Percentiles rank a stretch among this genome's conserved stretches.
These are phyloP conservation scores for Noccaea bulbosa DNA, from an alignment of 345 rosid genomes.

Conservation along the genomic window DNA sequence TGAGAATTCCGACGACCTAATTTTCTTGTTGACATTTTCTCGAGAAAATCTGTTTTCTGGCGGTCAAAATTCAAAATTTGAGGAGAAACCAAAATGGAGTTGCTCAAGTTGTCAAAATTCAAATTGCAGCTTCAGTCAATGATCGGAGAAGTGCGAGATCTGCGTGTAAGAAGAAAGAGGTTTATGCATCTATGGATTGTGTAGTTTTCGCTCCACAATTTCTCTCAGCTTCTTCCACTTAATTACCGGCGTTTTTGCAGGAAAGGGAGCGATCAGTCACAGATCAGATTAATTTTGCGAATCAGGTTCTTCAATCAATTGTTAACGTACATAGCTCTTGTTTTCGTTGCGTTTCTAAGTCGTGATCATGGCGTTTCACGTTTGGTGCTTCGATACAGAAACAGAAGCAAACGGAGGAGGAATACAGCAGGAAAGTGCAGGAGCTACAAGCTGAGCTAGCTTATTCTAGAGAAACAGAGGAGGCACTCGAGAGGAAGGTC, in stretches of 20 bases:
- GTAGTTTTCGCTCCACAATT: slow-evolving; percentile 11
- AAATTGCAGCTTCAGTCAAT: slow-evolving; percentile 75
- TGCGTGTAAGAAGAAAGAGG: slow-evolving; percentile 52
- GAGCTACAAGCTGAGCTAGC: slow-evolving; percentile 65
- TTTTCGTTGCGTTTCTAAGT: slow-evolving; percentile 16
- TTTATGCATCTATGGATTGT: slow-evolving; percentile 24
- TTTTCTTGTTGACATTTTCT: slow-evolving; percentile 6
- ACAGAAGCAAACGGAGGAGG: slow-evolving; percentile 78
- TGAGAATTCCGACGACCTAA: slow-evolving; percentile 28
- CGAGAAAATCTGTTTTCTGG: slow-evolving; percentile 24
- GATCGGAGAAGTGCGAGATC: slow-evolving; percentile 65
- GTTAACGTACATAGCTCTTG: slow-evolving; percentile 5
- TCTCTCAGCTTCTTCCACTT: slow-evolving; percentile 10
- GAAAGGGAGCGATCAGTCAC: slow-evolving; percentile 62
- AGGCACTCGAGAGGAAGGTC: slow-evolving; percentile 71
- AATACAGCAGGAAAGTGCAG: slow-evolving; percentile 54
- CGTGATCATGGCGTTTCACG: background rate
- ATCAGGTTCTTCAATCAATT: slow-evolving; percentile 53
- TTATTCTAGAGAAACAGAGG: slow-evolving; percentile 55
- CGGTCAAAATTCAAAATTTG: slow-evolving; percentile 33
- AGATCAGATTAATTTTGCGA: slow-evolving; percentile 50
- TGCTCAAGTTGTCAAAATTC: slow-evolving; percentile 81
- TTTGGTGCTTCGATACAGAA: slow-evolving; percentile 52
- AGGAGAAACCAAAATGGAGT: slow-evolving; percentile 60
- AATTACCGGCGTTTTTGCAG: slow-evolving; percentile 42